These are phyloP conservation scores for Angophora floribunda DNA, from an alignment of 345 rosid genomes.

Conservation along the genomic window DNA sequence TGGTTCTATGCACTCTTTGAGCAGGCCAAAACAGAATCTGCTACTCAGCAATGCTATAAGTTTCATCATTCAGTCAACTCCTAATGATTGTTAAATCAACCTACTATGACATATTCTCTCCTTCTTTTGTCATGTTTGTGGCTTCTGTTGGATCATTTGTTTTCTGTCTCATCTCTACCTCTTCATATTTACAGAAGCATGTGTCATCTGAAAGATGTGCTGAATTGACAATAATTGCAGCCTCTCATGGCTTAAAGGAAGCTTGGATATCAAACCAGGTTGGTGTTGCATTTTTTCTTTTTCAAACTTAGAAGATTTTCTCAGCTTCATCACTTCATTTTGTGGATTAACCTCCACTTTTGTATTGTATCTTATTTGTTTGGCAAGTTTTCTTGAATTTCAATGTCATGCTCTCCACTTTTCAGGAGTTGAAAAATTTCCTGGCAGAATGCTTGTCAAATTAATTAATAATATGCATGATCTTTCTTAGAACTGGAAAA, in stretches of 20 bases:
- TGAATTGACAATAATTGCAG: slow-evolving; percentile 75
- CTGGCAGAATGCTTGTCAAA: background rate
- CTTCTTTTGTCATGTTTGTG: background rate
- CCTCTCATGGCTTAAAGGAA: slow-evolving; percentile 79
- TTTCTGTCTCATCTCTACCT: background rate
- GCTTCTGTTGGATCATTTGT: background rate
- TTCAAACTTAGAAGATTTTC: background rate
- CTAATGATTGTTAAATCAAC: background rate
- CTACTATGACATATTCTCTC: background rate
- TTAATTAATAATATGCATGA: background rate
- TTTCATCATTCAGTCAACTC: background rate
- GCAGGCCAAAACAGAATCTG: background rate
- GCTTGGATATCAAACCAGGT: slow-evolving; percentile 98
- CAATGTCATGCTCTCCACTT: background rate
- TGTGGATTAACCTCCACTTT: background rate
- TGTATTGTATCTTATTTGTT: background rate
- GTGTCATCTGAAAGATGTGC: slow-evolving; percentile 83
- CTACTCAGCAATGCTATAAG: background rate
- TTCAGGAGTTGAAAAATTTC: background rate
- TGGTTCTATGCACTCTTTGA: background rate
- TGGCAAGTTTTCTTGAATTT: background rate
- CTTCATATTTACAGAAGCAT: slow-evolving; percentile 43
- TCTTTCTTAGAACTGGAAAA: background rate
- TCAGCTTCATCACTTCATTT: background rate
- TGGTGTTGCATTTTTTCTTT: background rate